phyloP scores from a whole-genome alignment of 441 rosid species.

The Codiaeum variegatum region DNA sequence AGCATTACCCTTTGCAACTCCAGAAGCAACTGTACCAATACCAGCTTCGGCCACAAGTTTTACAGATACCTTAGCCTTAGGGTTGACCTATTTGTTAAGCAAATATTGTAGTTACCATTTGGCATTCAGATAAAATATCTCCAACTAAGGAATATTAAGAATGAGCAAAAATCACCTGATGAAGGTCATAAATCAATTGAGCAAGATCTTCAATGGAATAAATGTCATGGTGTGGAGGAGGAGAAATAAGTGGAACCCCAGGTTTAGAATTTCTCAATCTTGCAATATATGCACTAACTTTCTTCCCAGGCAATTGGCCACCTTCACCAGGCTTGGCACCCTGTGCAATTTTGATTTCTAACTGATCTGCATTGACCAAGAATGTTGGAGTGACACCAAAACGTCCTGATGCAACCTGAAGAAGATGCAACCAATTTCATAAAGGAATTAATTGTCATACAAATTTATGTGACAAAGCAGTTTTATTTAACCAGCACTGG shows the following conservation, averaged over 20 bases:
- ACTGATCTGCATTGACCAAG: slow-evolving; percentile 91
- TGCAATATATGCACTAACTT: slow-evolving; percentile 98
- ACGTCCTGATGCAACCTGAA: slow-evolving; percentile 98
- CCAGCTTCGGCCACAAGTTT: slow-evolving; percentile 99
- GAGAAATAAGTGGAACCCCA: slow-evolving; percentile 98
- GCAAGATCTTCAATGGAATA: slow-evolving; percentile 99
- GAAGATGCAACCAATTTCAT: slow-evolving; percentile 19
- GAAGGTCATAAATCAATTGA: slow-evolving; percentile 92
- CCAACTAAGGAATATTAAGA: not conserved
- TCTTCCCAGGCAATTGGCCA: slow-evolving; percentile 97
- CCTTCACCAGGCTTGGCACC: slow-evolving; percentile 99
- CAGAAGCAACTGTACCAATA: slow-evolving; percentile 98
- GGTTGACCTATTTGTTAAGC: slow-evolving; percentile 65
- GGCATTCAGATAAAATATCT: slow-evolving; percentile 5
- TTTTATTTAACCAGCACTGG: not conserved
- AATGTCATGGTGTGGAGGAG: slow-evolving; percentile 97
- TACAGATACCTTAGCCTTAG: slow-evolving; percentile 95
- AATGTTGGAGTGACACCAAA: slow-evolving; percentile 98
- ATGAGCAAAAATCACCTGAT: slow-evolving; percentile 61
- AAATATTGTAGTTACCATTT: slow-evolving; percentile 16
- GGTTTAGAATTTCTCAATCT: slow-evolving; percentile 96
- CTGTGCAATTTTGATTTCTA: slow-evolving; percentile 98
- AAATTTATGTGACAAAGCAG: not conserved
- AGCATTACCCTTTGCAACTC: slow-evolving; percentile 99
- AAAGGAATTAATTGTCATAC: not conserved